Evolutionary conservation across 2,329 filamentous ascomycete species (phyloP).

Genomic region (Cladophialophora psammophila): DNA sequence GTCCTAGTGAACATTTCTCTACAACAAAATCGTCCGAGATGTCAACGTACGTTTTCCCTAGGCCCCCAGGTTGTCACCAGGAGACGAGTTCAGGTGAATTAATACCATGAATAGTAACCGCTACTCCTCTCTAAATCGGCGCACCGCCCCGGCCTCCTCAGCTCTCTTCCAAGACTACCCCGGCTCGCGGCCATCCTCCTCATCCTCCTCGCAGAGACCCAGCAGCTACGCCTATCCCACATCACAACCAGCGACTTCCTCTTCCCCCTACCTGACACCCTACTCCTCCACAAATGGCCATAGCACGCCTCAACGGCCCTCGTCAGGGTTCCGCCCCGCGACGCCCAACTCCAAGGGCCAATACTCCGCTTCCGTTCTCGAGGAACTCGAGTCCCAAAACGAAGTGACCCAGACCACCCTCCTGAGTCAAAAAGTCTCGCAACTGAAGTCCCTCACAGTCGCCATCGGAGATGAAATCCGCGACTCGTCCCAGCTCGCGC

Average conservation of each 20-base stretch:
- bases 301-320: slow-evolving; percentile 18
- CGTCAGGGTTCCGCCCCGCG: slow-evolving; percentile 31
- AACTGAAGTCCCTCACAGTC: slow-evolving; percentile 73
- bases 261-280: slow-evolving; percentile 31
- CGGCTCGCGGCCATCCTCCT: slow-evolving; percentile 38
- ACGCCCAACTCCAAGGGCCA: slow-evolving; percentile 69
- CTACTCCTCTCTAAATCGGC: slow-evolving; percentile 69
- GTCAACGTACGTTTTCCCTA: slow-evolving; percentile 30
- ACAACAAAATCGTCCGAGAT: slow-evolving; percentile 22
- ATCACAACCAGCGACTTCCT: slow-evolving; percentile 20
- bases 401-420: slow-evolving; percentile 70
- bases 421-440: slow-evolving; percentile 40
- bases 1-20: slow-evolving; percentile 13
- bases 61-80: neutral
- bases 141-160: slow-evolving; percentile 66
- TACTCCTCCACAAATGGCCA: slow-evolving; percentile 26
- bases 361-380: slow-evolving; percentile 89
- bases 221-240: slow-evolving; percentile 32
- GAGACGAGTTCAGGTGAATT: neutral
- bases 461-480: slow-evolving; percentile 96
- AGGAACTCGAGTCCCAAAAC: slow-evolving; percentile 95
- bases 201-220: slow-evolving; percentile 33
- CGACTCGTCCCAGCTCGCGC: slow-evolving; percentile 83
- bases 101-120: slow-evolving; percentile 46
- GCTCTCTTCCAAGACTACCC: slow-evolving; percentile 69